phyloP scores from a whole-genome alignment of 371 early-diverging fungal species.

The Mucor indicus region DNA sequence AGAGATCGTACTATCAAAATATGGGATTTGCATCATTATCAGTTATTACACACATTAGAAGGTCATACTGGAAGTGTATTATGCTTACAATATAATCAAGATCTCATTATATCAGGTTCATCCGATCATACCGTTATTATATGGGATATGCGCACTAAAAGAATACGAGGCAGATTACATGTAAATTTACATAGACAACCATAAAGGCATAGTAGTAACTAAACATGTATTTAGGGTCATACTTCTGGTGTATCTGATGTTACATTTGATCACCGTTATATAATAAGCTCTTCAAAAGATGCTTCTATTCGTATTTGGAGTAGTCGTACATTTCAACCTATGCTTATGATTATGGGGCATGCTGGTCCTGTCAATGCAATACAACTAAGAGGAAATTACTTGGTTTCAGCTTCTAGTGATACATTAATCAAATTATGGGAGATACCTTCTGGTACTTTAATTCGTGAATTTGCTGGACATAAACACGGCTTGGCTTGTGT shows the following conservation, averaged over 20 bases:
- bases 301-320: constrained; percentile 86
- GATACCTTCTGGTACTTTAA: constrained; percentile 59
- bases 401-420: constrained; percentile 90
- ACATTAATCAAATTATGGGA: constrained; percentile 87
- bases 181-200: constrained; percentile 6
- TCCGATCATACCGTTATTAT: constrained; percentile 86
- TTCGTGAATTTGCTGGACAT: constrained; percentile 74
- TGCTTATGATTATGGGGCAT: constrained; percentile 76
- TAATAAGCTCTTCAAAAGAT: constrained; percentile 94
- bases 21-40: constrained; percentile 66
- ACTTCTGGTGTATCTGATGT: constrained; percentile 77
- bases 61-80: constrained; percentile 92
- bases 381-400: constrained; percentile 59
- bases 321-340: constrained; percentile 45
- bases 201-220: constrained; percentile 8
- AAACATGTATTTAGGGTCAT: constrained; percentile 56
- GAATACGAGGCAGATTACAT: constrained; percentile 20
- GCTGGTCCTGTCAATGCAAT: constrained; percentile 88
- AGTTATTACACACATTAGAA: constrained; percentile 66
- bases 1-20: constrained; percentile 82
- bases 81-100: constrained; percentile 81
- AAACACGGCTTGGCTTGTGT: constrained; percentile 89
- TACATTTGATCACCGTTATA: constrained; percentile 66
- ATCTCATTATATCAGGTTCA: constrained; percentile 85
- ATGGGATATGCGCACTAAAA: constrained; percentile 69